A percentile compares a stretch with the other conserved stretches of the same genome.
Evolutionary conservation across 2,329 filamentous ascomycete species (phyloP).

Genomic region (Neopestalotiopsis rosae): DNA sequence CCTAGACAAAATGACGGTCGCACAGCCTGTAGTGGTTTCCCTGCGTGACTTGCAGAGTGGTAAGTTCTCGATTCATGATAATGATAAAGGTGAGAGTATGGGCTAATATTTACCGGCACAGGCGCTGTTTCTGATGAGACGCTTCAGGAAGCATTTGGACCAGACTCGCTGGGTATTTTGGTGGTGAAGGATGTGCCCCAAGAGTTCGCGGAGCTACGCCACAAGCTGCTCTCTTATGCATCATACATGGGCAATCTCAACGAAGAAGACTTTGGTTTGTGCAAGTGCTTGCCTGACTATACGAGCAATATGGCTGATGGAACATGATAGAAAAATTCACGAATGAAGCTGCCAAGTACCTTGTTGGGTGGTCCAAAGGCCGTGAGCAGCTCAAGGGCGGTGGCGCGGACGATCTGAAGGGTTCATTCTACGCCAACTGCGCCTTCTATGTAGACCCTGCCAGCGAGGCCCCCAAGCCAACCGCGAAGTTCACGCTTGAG

Average conservation of each 20-base stretch:
- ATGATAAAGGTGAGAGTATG: neutral
- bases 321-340: constrained; percentile 56
- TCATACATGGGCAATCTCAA: constrained; percentile 88
- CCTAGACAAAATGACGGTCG: constrained; percentile 47
- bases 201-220: constrained; percentile 74
- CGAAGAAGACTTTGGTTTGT: constrained; percentile 69
- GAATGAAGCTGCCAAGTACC: constrained; percentile 65
- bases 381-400: constrained; percentile 83
- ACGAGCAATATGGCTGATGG: neutral
- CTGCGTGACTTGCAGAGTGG: constrained; percentile 65
- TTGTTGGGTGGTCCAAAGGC: constrained; percentile 79
- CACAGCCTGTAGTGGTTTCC: constrained; percentile 65
- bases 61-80: constrained; percentile 38
- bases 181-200: constrained; percentile 85
- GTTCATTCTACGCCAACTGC: constrained; percentile 85
- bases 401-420: constrained; percentile 79
- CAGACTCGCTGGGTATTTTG: constrained; percentile 88
- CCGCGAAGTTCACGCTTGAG: constrained; percentile 58
- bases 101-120: constrained; percentile 37
- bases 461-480: constrained; percentile 67
- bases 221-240: constrained; percentile 79
- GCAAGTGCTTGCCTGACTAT: neutral
- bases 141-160: constrained; percentile 83
- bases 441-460: constrained; percentile 73
- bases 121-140: constrained; percentile 71